phyloP scores from a whole-genome alignment of 352 stramenopile species.

The Achlya hypogyna region DNA sequence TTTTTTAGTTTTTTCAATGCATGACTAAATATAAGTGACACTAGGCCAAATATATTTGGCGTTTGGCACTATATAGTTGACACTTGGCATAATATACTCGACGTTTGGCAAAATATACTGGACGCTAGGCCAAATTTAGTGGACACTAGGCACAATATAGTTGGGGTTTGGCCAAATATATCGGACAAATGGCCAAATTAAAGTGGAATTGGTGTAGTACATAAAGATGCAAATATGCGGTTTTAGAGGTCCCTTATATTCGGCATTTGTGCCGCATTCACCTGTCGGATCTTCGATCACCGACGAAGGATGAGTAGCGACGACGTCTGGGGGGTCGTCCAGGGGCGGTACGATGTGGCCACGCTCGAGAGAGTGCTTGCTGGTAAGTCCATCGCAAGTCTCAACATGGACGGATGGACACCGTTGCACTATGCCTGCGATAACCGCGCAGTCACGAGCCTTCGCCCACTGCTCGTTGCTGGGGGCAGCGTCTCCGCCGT shows the following conservation, averaged over 20 bases:
- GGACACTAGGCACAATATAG: no score
- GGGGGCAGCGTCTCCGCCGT: constrained; percentile 43
- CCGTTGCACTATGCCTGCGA: constrained; percentile 67
- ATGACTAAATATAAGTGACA: no score
- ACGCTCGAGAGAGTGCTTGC: neutral
- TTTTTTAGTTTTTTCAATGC: no score
- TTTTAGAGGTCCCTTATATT: neutral
- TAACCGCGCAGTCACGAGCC: constrained; percentile 38
- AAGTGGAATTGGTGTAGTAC: no score
- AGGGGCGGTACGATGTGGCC: constrained; percentile 11
- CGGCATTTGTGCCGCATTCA: neutral
- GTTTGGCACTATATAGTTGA: no score
- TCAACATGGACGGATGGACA: constrained; percentile 56
- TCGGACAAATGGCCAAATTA: no score
- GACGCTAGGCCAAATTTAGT: no score
- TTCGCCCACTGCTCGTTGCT: constrained; percentile 32
- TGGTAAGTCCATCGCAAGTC: neutral
- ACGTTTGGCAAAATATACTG: no score
- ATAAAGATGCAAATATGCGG: no score
- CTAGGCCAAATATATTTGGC: no score
- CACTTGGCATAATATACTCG: no score
- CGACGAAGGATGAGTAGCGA: neutral
- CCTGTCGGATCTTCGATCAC: neutral
- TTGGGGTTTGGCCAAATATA: no score
- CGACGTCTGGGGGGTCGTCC: constrained; percentile 12